Evolutionary conservation across 208 protist genomes (phyloP), one percentile per base, ranked within the genome.

Genomic region (Leishmania gerbilli): DNA sequence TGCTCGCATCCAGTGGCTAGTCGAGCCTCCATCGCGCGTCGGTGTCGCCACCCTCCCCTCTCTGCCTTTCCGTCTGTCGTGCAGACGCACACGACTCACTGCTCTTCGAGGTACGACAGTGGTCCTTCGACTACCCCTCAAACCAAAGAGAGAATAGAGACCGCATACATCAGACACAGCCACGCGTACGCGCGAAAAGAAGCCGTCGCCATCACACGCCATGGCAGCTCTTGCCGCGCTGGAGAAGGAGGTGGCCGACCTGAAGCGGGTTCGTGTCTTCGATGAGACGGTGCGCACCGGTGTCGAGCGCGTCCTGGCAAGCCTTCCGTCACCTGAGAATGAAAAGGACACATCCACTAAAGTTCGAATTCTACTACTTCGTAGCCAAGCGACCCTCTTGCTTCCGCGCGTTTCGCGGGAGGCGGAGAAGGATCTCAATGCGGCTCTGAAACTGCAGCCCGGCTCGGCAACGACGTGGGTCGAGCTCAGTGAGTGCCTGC

Each of bases 371-470:
- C 87, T 94, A 11, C 72, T 95, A 1, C 84, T 97, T 64, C 89
- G 89, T 65, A 88, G 89, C 64, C 88, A 89, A 56, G 87, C 91
- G 3, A 81, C 79, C 21, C 85, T 94, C 5, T 84, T 97, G 11
- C 84, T 95, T 45, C 94, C 94, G 1, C 80, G 71, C n/a, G 90
- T 91, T 40, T 97, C 92, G 34, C 91, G 87, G 55, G 91, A 96
- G 42, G 88, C 92, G 1, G 94, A 97, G 85, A 84, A 87, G 74
- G 92, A 95, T 68, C 80, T 94, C n/a, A 89, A 93, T 51, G 83
- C 89, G 6, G 92, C 88, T 15, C 83, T 97, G 53, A 97, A 97
- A 83, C 87, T 96, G 58, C 72, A 88, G 34, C 86, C 81, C 40
- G 84, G 83, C 2, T 82, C 82, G 40, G 79, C 88, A 19, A 88